Evolutionary conservation across 2,329 filamentous ascomycete species (phyloP).

Genomic region (Epichloe sylvatica): DNA sequence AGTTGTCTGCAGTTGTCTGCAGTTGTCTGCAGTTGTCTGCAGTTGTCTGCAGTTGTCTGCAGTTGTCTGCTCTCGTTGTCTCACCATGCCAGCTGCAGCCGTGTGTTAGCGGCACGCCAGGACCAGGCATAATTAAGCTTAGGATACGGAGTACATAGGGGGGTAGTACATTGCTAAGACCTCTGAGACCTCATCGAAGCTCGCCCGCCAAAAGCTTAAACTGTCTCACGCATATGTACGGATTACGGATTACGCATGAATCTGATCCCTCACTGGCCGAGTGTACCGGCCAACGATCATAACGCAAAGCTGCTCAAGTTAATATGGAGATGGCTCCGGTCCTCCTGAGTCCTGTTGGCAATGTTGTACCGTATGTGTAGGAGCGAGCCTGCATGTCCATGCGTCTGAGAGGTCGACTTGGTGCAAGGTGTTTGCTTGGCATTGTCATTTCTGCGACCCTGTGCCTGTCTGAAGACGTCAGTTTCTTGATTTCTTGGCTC

Average conservation of each 20-base stretch:
- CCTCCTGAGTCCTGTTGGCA: no score
- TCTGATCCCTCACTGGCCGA: background rate
- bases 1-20: background rate
- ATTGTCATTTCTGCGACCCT: background rate
- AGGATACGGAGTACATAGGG: constrained; percentile 2
- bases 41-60: background rate
- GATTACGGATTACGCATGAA: background rate
- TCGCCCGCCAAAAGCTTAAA: background rate
- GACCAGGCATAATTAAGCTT: constrained; percentile 9
- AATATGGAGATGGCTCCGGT: no score
- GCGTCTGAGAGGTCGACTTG: no score
- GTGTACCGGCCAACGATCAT: no score
- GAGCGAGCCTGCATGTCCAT: no score
- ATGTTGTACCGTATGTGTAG: no score
- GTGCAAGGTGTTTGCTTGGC: no score
- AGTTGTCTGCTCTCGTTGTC: background rate
- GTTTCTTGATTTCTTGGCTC: constrained; percentile 4
- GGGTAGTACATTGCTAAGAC: background rate
- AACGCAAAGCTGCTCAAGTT: no score
- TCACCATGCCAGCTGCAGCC: no score
- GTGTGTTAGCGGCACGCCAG: no score
- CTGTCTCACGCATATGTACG: background rate
- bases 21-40: background rate
- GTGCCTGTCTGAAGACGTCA: constrained; percentile 2
- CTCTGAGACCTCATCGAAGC: background rate